phyloP scores from a whole-genome alignment of 2,329 filamentous ascomycete species.

The Fusarium sp. region DNA sequence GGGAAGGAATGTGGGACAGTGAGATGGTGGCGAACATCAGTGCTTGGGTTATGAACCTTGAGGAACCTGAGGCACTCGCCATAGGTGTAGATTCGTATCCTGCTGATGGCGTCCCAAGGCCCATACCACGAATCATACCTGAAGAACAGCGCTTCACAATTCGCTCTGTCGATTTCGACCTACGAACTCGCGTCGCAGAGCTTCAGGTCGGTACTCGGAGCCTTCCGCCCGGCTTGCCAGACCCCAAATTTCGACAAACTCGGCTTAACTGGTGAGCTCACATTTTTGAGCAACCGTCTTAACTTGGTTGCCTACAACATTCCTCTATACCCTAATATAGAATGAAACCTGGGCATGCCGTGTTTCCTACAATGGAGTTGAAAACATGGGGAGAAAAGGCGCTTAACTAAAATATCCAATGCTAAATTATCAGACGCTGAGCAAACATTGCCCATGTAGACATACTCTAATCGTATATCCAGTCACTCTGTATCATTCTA shows the following conservation, averaged over 20 bases:
- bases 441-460: not conserved
- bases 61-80: slow-evolving; percentile 59
- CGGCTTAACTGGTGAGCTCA: slow-evolving; percentile 59
- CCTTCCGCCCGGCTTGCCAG: slow-evolving; percentile 58
- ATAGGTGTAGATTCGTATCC: slow-evolving; percentile 28
- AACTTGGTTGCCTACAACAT: not conserved
- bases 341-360: not conserved
- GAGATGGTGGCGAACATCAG: slow-evolving; percentile 66
- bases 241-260: slow-evolving; percentile 60
- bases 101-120: slow-evolving; percentile 14
- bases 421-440: slow-evolving; percentile 3
- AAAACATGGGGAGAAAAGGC: not conserved
- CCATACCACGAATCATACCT: slow-evolving; percentile 53
- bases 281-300: not conserved
- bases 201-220: slow-evolving; percentile 66
- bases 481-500: not conserved
- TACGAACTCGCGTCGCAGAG: slow-evolving; percentile 61
- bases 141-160: slow-evolving; percentile 68
- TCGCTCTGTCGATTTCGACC: slow-evolving; percentile 66
- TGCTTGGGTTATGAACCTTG: slow-evolving; percentile 65
- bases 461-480: slow-evolving; percentile 4
- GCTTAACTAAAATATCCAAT: slow-evolving; percentile 1
- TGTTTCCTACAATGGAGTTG: slow-evolving; percentile 8
- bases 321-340: not conserved
- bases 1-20: slow-evolving; percentile 78